phyloP scores from a whole-genome alignment of 23 red algal genomes.

The Cyanidium caldarium region DNA sequence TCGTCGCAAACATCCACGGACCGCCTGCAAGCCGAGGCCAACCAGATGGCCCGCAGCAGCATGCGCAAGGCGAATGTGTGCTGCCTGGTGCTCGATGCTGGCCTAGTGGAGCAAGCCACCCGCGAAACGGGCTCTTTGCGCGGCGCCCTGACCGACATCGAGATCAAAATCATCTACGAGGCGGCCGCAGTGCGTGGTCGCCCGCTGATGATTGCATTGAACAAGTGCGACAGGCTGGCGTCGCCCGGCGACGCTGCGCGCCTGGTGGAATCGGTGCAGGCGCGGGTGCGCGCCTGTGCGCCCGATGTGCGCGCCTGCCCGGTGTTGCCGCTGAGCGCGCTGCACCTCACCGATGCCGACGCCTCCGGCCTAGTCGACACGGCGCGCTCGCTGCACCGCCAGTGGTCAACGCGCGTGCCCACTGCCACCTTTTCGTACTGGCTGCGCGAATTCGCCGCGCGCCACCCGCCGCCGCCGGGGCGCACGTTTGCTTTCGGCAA shows the following conservation, averaged over 20 bases:
- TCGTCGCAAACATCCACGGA: background rate
- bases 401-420: background rate
- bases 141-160: background rate
- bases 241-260: background rate
- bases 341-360: background rate
- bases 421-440: background rate
- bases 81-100: constrained; percentile 1
- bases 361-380: background rate
- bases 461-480: background rate
- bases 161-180: background rate
- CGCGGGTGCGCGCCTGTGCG: background rate
- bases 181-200: background rate
- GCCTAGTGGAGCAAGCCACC: background rate
- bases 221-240: background rate
- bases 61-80: background rate
- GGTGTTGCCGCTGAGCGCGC: background rate
- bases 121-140: background rate
- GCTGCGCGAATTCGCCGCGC: background rate
- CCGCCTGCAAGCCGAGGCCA: background rate
- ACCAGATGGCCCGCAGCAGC: background rate
- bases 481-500: background rate
- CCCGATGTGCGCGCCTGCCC: background rate
- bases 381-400: background rate
- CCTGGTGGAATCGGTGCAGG: background rate
- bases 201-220: background rate